These are phyloP conservation scores for Ailanthus altissimus DNA, from an alignment of 345 rosid genomes.

Conservation along the genomic window DNA sequence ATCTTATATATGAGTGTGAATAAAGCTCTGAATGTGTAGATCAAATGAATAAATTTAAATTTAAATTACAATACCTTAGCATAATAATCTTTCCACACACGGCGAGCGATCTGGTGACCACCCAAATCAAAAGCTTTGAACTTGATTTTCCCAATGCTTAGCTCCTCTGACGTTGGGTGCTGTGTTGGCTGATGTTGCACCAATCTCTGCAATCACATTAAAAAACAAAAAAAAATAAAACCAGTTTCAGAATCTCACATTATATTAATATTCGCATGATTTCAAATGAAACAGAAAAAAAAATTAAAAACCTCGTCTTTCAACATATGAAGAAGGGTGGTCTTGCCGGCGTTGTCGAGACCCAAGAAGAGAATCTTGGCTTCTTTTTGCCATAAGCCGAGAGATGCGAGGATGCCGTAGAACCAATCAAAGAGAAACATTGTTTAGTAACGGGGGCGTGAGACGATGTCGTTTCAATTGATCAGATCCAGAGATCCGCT, in stretches of 20 bases:
- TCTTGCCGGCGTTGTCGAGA: conserved; percentile 94
- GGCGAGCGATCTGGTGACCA: conserved; percentile 79
- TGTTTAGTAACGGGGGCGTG: not conserved
- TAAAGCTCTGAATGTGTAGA: not conserved
- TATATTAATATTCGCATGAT: conserved; percentile 7
- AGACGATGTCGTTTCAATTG: not conserved
- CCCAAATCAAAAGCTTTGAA: conserved; percentile 88
- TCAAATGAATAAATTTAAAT: not conserved
- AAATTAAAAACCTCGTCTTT: conserved; percentile 72
- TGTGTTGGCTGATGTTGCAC: conserved; percentile 81
- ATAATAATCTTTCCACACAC: conserved; percentile 83
- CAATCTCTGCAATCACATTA: conserved; percentile 50
- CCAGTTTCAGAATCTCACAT: conserved; percentile 18
- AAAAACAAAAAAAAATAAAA: not conserved
- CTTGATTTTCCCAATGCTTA: conserved; percentile 77
- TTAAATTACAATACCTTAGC: conserved; percentile 46
- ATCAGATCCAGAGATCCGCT: conserved; percentile 14
- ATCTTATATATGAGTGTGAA: not conserved
- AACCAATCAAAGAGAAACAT: conserved; percentile 93
- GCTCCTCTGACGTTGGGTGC: conserved; percentile 78
- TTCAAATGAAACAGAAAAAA: not conserved
- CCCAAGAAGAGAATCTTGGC: conserved; percentile 93
- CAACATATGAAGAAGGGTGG: conserved; percentile 95
- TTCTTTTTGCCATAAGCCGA: conserved; percentile 89
- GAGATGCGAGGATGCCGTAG: conserved; percentile 78